These are phyloP conservation scores for Aciculosporium take DNA, from an alignment of 2,329 filamentous ascomycete genomes.

Conservation along the genomic window DNA sequence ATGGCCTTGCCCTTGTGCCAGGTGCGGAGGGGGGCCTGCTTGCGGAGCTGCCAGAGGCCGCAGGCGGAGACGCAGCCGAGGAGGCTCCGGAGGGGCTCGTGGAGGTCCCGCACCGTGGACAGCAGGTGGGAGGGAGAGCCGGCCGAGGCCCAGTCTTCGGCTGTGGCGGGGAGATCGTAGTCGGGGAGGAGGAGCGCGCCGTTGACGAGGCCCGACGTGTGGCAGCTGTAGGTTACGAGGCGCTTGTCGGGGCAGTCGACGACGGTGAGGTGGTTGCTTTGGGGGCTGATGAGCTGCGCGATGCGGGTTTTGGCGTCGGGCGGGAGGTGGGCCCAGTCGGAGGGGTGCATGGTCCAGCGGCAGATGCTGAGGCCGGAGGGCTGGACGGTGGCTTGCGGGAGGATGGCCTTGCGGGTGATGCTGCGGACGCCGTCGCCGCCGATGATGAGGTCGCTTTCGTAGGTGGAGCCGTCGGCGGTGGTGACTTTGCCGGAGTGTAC, in stretches of 20 bases:
- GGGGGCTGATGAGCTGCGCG: neutral
- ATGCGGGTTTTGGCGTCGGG: neutral
- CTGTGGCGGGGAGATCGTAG: neutral
- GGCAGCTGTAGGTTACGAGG: neutral
- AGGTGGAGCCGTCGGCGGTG: neutral
- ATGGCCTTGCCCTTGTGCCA: conserved; percentile 1
- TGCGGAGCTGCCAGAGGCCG: conserved; percentile 1
- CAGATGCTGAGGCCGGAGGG: conserved; percentile 1
- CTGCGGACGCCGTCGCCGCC: conserved; percentile 2
- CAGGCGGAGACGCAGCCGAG: neutral
- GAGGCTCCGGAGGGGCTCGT: conserved; percentile 1
- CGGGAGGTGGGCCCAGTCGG: neutral
- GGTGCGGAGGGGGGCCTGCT: neutral
- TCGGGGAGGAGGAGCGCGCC: neutral
- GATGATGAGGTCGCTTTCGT: neutral
- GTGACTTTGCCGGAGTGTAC: neutral
- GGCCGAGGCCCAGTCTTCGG: neutral
- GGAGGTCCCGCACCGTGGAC: neutral
- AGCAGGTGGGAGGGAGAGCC: neutral
- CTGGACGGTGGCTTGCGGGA: neutral
- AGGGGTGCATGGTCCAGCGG: neutral
- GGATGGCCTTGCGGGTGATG: conserved; percentile 1
- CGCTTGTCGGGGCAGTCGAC: neutral
- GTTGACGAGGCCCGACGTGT: neutral
- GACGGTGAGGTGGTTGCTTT: neutral